Evolutionary conservation across 345 rosid genomes (phyloP).

Genomic region (Ailanthus altissimus): DNA sequence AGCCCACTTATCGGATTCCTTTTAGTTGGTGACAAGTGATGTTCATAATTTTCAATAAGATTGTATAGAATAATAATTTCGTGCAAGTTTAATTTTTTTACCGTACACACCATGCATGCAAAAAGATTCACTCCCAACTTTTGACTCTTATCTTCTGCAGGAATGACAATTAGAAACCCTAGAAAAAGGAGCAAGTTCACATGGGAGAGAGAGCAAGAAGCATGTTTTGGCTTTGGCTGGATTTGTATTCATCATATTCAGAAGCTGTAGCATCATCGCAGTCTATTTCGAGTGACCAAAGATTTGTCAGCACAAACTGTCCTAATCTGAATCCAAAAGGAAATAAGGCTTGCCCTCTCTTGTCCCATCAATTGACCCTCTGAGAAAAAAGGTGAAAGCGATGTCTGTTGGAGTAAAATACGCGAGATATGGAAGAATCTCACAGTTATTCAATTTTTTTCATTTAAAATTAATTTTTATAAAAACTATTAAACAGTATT

Average conservation of each 20-base stretch:
- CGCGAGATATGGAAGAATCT: too few species aligned
- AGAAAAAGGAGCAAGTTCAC: constrained; percentile 21
- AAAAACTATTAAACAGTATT: too few species aligned
- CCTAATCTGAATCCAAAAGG: background rate
- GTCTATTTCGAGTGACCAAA: constrained; percentile 21
- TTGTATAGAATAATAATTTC: too few species aligned
- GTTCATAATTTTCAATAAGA: too few species aligned
- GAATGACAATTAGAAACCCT: background rate
- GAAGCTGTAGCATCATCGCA: background rate
- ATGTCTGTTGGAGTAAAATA: too few species aligned
- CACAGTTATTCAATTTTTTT: too few species aligned
- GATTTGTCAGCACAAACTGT: constrained; percentile 21
- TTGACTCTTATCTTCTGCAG: background rate
- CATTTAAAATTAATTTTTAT: too few species aligned
- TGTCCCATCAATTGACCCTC: constrained; percentile 28
- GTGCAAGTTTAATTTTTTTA: too few species aligned
- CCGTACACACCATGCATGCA: background rate
- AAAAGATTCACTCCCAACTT: background rate
- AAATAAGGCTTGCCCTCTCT: constrained; percentile 1
- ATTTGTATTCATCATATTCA: background rate
- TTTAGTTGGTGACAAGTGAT: too few species aligned
- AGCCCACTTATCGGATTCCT: background rate
- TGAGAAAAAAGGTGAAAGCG: background rate
- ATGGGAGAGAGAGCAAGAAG: constrained; percentile 32
- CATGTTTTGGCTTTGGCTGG: constrained; percentile 33